Evolutionary conservation across 805 yeast genomes (phyloP).

Genomic region (Phaffomyces antillensis): DNA sequence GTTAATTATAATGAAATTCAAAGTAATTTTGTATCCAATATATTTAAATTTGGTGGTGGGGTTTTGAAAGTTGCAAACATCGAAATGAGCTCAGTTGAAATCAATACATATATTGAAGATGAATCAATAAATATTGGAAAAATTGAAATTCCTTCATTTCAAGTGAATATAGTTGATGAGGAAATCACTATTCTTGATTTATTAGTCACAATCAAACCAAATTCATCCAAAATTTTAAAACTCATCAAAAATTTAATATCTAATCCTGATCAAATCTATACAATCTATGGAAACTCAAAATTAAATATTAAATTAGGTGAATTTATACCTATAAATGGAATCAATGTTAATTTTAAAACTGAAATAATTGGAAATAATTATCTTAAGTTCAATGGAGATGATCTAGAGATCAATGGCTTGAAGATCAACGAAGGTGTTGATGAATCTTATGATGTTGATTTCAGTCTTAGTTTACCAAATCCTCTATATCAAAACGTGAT

Average conservation of each 20-base stretch:
- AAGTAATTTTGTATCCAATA: conserved; percentile 16
- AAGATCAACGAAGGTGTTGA: conserved; percentile 11
- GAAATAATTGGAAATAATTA: conserved; percentile 21
- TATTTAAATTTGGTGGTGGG: conserved; percentile 30
- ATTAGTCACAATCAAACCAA: conserved; percentile 27
- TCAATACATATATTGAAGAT: conserved; percentile 3
- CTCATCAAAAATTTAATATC: conserved; percentile 26
- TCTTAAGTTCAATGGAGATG: conserved; percentile 14
- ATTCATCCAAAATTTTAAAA: conserved; percentile 25
- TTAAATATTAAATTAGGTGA: conserved; percentile 27
- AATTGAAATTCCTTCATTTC: conserved; percentile 27
- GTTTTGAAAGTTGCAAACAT: conserved; percentile 23
- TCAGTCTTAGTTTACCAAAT: conserved; percentile 17
- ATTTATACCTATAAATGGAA: conserved; percentile 25
- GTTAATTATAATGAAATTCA: conserved; percentile 28
- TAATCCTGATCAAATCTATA: conserved; percentile 26
- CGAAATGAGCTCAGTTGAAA: conserved; percentile 23
- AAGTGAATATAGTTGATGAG: conserved; percentile 25
- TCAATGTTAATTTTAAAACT: conserved; percentile 26
- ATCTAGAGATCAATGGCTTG: conserved; percentile 20
- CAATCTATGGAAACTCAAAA: conserved; percentile 26
- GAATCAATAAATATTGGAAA: conserved; percentile 24
- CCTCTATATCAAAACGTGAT: conserved; percentile 15
- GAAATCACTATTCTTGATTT: conserved; percentile 22
- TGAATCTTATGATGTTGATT: conserved; percentile 17